Conservation (phyloP, 2,329 filamentous ascomycete species). For the Penicillium sp. region DNA sequence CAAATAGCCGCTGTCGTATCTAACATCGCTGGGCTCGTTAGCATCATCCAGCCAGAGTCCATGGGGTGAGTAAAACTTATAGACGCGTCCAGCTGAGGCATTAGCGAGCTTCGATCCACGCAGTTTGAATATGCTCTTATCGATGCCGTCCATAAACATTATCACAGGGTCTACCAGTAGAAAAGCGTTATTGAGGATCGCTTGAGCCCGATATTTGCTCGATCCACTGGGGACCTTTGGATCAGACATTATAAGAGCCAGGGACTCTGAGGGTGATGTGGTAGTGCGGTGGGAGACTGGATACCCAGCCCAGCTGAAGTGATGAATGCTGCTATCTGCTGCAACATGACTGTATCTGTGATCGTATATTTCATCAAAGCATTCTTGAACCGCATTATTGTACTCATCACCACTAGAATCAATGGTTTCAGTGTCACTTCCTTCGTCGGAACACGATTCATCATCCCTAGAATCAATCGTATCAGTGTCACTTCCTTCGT, state of each 20-base stretch:
- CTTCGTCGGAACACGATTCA: background rate
- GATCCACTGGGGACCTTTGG: constrained; percentile 12
- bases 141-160: constrained; percentile 7
- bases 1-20: constrained; percentile 12
- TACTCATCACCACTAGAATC: background rate
- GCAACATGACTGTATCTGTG: background rate
- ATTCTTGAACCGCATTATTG: background rate
- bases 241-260: constrained; percentile 20
- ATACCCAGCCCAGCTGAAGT: constrained; percentile 29
- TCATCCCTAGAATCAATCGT: background rate
- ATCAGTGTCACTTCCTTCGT: background rate
- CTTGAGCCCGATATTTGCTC: constrained; percentile 8
- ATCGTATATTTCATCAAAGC: background rate
- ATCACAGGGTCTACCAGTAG: constrained; percentile 27
- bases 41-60: constrained; percentile 22
- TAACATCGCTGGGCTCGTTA: background rate
- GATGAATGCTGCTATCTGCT: constrained; percentile 16
- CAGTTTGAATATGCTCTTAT: background rate
- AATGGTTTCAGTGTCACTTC: background rate
- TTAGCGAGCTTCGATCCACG: constrained; percentile 13
- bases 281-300: constrained; percentile 13
- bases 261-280: constrained; percentile 24
- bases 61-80: constrained; percentile 27
- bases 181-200: constrained; percentile 18
- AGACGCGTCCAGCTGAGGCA: constrained; percentile 11